These are phyloP conservation scores for Pleurotus eryngii DNA, from an alignment of 768 basidiomycete species.

Conservation along the genomic window DNA sequence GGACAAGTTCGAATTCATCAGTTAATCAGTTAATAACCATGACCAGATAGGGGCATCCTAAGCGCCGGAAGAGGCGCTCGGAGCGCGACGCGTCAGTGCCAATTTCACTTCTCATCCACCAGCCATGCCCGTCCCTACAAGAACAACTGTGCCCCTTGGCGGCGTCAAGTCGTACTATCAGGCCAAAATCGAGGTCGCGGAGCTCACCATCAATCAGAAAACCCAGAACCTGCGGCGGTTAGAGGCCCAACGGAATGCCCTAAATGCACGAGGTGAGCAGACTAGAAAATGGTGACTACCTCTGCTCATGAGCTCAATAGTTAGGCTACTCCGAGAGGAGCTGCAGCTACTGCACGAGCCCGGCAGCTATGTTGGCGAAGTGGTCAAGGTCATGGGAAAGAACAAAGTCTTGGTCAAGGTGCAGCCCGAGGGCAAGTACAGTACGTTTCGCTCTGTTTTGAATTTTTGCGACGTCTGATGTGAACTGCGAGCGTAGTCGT, in stretches of 20 bases:
- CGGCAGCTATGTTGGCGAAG: constrained; percentile 95
- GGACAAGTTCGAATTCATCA: too few species aligned
- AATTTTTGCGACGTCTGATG: not conserved
- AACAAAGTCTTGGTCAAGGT: constrained; percentile 98
- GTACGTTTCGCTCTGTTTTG: constrained; percentile 45
- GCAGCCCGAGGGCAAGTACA: constrained; percentile 98
- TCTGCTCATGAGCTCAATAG: constrained; percentile 33
- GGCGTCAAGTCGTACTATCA: constrained; percentile 91
- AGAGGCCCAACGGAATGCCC: constrained; percentile 94
- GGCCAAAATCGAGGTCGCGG: constrained; percentile 91
- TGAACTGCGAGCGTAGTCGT: constrained; percentile 57
- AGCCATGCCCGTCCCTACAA: constrained; percentile 34
- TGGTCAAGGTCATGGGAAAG: constrained; percentile 99
- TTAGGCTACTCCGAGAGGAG: constrained; percentile 87
- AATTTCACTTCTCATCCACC: too few species aligned
- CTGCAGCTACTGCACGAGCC: constrained; percentile 91
- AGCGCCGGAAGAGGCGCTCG: too few species aligned
- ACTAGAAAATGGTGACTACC: not conserved
- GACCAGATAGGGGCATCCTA: too few species aligned
- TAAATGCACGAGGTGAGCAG: constrained; percentile 85
- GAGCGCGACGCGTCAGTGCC: too few species aligned
- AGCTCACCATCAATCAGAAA: constrained; percentile 91
- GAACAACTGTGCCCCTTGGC: constrained; percentile 43
- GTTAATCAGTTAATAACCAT: too few species aligned
- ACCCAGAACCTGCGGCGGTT: constrained; percentile 93